These are phyloP conservation scores for Paramecium pentaurelia DNA, from an alignment of 73 alveolate genomes.

Conservation along the genomic window DNA sequence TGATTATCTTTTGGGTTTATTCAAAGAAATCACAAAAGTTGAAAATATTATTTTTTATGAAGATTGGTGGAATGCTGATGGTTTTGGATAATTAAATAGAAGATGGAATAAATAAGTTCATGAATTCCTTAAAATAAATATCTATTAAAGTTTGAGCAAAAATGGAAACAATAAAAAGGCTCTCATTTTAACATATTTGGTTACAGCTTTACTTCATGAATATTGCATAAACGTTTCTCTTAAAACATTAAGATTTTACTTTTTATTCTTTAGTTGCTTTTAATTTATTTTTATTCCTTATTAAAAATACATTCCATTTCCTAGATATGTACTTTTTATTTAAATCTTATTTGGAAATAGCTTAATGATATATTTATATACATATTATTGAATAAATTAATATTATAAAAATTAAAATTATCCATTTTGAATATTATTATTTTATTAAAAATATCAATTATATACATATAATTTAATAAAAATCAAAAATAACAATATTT, in stretches of 20 bases:
- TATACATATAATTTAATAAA: not conserved
- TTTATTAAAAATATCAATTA: too few species aligned
- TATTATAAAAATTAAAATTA: too few species aligned
- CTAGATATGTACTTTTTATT: not conserved
- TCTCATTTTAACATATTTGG: not conserved
- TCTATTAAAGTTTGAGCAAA: not conserved
- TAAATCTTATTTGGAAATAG: not conserved
- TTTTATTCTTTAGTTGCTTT: not conserved
- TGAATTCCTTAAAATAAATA: not conserved
- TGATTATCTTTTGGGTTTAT: not conserved
- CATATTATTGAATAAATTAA: not conserved
- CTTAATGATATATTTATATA: not conserved
- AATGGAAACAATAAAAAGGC: not conserved
- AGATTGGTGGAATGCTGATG: conserved; percentile 18
- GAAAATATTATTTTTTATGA: not conserved
- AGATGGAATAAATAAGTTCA: not conserved
- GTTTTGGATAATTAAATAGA: not conserved
- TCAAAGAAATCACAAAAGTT: not conserved
- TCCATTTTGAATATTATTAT: too few species aligned
- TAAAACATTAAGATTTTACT: not conserved
- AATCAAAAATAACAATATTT: not conserved
- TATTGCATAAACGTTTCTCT: not conserved
- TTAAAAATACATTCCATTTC: not conserved
- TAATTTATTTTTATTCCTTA: not conserved
- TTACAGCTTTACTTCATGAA: not conserved